These are phyloP conservation scores for Zopfia rhizophila DNA, from an alignment of 2,329 filamentous ascomycete genomes.

Conservation along the genomic window DNA sequence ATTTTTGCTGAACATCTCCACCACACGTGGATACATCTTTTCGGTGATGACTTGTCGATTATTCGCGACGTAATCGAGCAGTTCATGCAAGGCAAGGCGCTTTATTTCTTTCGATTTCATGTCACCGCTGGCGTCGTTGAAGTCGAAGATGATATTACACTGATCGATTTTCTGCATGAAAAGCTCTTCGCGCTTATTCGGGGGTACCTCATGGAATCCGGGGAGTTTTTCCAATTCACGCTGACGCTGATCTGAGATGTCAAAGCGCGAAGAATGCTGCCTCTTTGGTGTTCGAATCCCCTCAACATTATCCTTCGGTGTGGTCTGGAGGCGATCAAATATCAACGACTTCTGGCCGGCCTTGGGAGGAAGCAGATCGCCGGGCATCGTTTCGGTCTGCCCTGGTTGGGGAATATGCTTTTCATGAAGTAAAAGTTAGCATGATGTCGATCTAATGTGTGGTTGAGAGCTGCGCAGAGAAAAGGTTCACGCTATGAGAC, in stretches of 20 bases:
- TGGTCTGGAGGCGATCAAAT: slow-evolving; percentile 89
- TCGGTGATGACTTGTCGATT: slow-evolving; percentile 98
- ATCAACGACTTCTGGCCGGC: slow-evolving; percentile 88
- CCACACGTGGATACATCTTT: slow-evolving; percentile 97
- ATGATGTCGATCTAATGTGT: slow-evolving; percentile 3
- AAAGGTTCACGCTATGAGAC: neutral
- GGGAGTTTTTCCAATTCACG: slow-evolving; percentile 96
- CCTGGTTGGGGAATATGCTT: slow-evolving; percentile 93
- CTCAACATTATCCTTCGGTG: slow-evolving; percentile 95
- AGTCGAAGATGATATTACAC: slow-evolving; percentile 99
- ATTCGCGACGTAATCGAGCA: slow-evolving; percentile 98
- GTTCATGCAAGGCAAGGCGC: slow-evolving; percentile 90
- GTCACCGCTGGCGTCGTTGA: slow-evolving; percentile 96
- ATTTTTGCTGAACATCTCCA: slow-evolving; percentile 99
- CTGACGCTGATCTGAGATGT: slow-evolving; percentile 89
- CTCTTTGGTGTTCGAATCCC: slow-evolving; percentile 94
- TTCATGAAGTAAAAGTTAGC: slow-evolving; percentile 22
- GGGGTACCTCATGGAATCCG: slow-evolving; percentile 96
- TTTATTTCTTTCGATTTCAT: slow-evolving; percentile 99
- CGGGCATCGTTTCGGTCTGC: slow-evolving; percentile 96
- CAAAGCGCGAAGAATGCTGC: slow-evolving; percentile 96
- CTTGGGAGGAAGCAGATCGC: slow-evolving; percentile 94
- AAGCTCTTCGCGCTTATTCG: slow-evolving; percentile 91
- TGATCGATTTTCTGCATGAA: slow-evolving; percentile 99
- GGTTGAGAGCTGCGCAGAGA: slow-evolving; percentile 1